Percentiles rank a stretch among this genome's conserved stretches.
phyloP scores from a whole-genome alignment of 2,329 filamentous ascomycete species.

The Colletotrichum tanaceti region DNA sequence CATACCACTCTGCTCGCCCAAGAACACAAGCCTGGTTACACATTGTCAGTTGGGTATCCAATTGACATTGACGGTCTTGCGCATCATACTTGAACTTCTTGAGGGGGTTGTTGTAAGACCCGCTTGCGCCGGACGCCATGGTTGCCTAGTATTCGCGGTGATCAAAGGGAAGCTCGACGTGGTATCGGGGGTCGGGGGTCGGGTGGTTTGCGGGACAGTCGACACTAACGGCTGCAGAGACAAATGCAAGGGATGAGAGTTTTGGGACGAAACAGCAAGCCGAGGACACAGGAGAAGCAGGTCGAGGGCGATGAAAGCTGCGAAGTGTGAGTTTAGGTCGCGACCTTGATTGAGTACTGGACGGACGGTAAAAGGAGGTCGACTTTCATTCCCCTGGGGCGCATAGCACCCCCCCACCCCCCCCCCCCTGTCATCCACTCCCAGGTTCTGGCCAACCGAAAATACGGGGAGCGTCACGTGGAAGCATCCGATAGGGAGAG shows the following conservation, averaged over 20 bases:
- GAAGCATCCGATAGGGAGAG: constrained; percentile 17
- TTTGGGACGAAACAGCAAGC: constrained; percentile 4
- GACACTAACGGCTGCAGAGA: constrained; percentile 24
- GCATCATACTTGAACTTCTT: constrained; percentile 97
- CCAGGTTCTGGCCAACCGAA: constrained; percentile 3
- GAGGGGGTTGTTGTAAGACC: constrained; percentile 97
- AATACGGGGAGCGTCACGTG: constrained; percentile 31
- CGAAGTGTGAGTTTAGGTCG: constrained; percentile 17
- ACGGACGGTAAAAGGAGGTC: constrained; percentile 36
- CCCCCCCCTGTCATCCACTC: constrained; percentile 33
- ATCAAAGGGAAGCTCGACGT: constrained; percentile 29
- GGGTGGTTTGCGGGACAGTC: constrained; percentile 17
- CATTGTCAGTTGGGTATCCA: constrained; percentile 42
- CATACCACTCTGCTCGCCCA: constrained; percentile 98
- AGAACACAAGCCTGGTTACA: constrained; percentile 83
- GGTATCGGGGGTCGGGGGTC: constrained; percentile 37
- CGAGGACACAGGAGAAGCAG: constrained; percentile 9
- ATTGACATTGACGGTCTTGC: constrained; percentile 4
- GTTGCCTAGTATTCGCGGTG: constrained; percentile 29
- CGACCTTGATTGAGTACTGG: constrained; percentile 25
- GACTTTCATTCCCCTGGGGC: constrained; percentile 24
- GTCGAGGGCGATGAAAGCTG: constrained; percentile 25
- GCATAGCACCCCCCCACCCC: constrained; percentile 28
- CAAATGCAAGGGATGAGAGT: constrained; percentile 20
- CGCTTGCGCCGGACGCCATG: constrained; percentile 80